Conservation (phyloP, 148 eudicot species). For the Amaranthus palmeri region DNA sequence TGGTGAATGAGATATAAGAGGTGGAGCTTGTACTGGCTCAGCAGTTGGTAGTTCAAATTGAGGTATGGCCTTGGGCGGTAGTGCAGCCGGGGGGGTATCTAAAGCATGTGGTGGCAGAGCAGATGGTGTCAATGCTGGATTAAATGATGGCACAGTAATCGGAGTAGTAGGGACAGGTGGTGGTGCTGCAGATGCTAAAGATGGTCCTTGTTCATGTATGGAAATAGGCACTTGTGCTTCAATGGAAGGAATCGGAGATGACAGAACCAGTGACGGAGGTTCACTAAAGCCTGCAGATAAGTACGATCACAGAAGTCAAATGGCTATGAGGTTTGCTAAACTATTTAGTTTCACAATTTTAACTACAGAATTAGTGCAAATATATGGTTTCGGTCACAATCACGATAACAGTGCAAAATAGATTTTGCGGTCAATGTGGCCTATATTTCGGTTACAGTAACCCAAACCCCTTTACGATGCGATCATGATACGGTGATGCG, state of each 20-base stretch:
- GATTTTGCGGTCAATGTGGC: too few relatives aligned
- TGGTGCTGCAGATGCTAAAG: slow-evolving; percentile 10
- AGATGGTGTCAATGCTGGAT: slow-evolving; percentile 11
- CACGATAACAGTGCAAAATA: too few relatives aligned
- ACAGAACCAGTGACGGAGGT: slow-evolving; percentile 14
- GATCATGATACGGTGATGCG: too few relatives aligned
- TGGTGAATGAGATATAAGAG: slow-evolving; percentile 12
- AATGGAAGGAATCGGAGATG: slow-evolving; percentile 5
- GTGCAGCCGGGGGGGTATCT: slow-evolving; percentile 7
- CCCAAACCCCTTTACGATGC: too few relatives aligned
- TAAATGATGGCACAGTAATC: not conserved
- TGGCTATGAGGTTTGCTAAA: not conserved
- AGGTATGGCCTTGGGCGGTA: not conserved
- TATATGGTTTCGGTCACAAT: too few relatives aligned
- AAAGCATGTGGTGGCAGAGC: slow-evolving; percentile 17
- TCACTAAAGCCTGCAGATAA: slow-evolving; percentile 23
- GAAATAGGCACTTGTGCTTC: slow-evolving; percentile 23
- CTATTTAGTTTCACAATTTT: not conserved
- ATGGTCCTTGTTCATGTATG: slow-evolving; percentile 8
- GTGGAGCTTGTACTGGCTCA: slow-evolving; percentile 6
- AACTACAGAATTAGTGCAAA: not conserved
- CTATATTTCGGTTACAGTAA: too few relatives aligned
- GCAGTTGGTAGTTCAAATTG: slow-evolving; percentile 5
- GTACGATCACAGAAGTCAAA: not conserved
- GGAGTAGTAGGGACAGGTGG: slow-evolving; percentile 7